Conservation (phyloP, 176 grass and related monocot genomes). For the Poa annua region DNA sequence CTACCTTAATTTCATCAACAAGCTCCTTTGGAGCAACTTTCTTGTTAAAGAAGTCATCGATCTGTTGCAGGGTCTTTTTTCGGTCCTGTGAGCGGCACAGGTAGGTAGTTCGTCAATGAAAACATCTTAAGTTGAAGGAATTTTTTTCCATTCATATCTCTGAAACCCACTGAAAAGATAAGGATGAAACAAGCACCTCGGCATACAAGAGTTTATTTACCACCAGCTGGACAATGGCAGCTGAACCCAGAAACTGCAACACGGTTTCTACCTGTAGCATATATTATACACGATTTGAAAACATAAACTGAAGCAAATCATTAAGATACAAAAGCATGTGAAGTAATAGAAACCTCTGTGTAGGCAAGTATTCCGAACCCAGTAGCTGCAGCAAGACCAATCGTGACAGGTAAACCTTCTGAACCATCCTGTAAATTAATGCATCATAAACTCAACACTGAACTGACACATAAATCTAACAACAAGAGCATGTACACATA, state of each 20-base stretch:
- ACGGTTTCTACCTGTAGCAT: constrained; percentile 84
- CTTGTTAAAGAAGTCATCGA: constrained; percentile 89
- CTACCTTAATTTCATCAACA: constrained; percentile 98
- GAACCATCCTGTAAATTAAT: constrained; percentile 55
- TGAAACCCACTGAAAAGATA: constrained; percentile 24
- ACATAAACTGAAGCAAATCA: constrained; percentile 6
- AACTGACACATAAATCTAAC: constrained; percentile 4
- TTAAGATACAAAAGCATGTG: neutral
- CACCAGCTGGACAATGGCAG: constrained; percentile 79
- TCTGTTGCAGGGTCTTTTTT: constrained; percentile 71
- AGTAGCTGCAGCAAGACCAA: constrained; percentile 87
- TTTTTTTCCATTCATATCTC: neutral
- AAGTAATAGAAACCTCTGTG: constrained; percentile 63
- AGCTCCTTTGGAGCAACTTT: constrained; percentile 96
- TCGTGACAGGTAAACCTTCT: constrained; percentile 73
- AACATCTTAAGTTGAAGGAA: constrained; percentile 6
- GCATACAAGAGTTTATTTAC: constrained; percentile 74
- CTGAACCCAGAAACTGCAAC: constrained; percentile 92
- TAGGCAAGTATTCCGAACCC: constrained; percentile 83
- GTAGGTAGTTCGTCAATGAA: constrained; percentile 7
- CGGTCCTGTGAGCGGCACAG: constrained; percentile 61
- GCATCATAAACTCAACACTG: constrained; percentile 29
- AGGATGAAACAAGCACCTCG: constrained; percentile 58
- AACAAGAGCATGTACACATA: neutral
- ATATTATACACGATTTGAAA: constrained; percentile 20